Conservation (phyloP, 202 grass and related monocot genomes). For the Musa balbisiana region DNA sequence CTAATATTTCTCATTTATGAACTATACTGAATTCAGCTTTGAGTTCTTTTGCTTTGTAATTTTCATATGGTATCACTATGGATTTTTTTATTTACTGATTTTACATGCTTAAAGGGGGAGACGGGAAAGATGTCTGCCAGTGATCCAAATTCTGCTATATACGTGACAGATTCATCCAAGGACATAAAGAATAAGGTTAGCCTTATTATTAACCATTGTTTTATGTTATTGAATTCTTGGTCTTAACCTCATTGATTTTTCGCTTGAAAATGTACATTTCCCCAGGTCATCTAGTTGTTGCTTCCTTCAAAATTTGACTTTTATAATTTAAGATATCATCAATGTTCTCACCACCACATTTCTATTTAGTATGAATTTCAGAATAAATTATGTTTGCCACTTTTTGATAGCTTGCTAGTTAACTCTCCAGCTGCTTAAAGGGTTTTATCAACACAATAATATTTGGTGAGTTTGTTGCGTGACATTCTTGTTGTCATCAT, state of each 20-base stretch:
- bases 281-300: neutral
- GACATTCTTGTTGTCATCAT: too few relatives aligned
- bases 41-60: neutral
- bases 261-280: neutral
- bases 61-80: neutral
- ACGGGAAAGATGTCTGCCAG: slow-evolving; percentile 97
- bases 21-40: too few relatives aligned
- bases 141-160: slow-evolving; percentile 92
- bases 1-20: too few relatives aligned
- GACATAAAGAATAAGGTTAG: slow-evolving; percentile 85
- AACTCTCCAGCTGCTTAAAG: too few relatives aligned
- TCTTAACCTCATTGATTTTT: neutral
- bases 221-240: neutral
- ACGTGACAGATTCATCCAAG: slow-evolving; percentile 82
- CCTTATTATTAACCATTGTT: neutral
- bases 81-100: neutral
- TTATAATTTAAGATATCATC: neutral
- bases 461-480: neutral
- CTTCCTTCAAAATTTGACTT: neutral
- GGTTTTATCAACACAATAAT: neutral
- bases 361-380: neutral
- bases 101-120: slow-evolving; percentile 45
- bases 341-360: neutral
- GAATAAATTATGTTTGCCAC: neutral
- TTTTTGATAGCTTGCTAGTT: neutral